These are phyloP conservation scores for Aphanomyces euteiches DNA, from an alignment of 352 stramenopile species.

Conservation along the genomic window DNA sequence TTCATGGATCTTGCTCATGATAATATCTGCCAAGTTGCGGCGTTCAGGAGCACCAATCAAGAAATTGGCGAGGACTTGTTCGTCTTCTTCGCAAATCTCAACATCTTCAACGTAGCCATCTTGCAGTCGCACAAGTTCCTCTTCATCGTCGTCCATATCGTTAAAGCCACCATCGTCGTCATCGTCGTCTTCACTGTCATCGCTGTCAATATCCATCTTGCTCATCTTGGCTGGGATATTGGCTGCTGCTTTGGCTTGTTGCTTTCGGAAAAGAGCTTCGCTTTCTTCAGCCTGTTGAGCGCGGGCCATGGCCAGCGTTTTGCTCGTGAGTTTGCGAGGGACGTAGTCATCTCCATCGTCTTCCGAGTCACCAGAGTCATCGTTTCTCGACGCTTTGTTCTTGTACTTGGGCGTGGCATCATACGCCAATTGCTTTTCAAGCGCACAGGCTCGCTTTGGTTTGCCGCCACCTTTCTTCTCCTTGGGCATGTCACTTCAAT, in stretches of 20 bases:
- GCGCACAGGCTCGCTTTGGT: conserved; percentile 76
- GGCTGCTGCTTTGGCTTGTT: conserved; percentile 26
- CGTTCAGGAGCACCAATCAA: conserved; percentile 79
- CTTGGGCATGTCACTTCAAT: conserved; percentile 24
- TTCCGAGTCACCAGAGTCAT: conserved; percentile 56
- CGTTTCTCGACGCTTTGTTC: conserved; percentile 37
- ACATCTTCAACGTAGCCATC: conserved; percentile 89
- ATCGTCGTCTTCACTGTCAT: conserved; percentile 69
- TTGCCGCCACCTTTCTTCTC: conserved; percentile 40
- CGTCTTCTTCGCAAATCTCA: conserved; percentile 83
- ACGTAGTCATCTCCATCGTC: conserved; percentile 65
- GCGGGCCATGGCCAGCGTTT: conserved; percentile 69
- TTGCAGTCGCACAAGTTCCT: conserved; percentile 86
- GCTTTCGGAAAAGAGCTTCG: conserved; percentile 42
- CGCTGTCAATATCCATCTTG: conserved; percentile 43
- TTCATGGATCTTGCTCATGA: conserved; percentile 99
- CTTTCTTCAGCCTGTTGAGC: conserved; percentile 80
- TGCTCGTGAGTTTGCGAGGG: conserved; percentile 74
- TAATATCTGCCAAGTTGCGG: conserved; percentile 97
- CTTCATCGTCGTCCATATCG: conserved; percentile 84
- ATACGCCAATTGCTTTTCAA: conserved; percentile 83
- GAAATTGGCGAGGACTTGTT: conserved; percentile 83
- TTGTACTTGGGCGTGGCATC: conserved; percentile 87
- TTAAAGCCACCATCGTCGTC: conserved; percentile 74
- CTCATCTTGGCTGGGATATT: conserved; percentile 14